Conservation (phyloP, 2,329 filamentous ascomycete genomes). For the Lachnellula hyalina region DNA sequence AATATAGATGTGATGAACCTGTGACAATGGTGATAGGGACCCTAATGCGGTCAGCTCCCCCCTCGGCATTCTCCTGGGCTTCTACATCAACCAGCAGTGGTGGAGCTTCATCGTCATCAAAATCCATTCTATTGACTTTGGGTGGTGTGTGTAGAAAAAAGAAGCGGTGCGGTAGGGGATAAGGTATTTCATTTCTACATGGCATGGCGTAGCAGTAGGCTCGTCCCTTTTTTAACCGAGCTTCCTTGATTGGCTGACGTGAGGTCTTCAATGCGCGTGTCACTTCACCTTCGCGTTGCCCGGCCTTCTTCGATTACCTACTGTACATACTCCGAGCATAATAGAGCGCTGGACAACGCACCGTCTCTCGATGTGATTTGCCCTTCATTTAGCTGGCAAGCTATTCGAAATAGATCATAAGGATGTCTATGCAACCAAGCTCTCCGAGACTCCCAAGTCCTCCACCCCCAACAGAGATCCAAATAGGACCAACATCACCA, state of each 20-base stretch:
- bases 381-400: conserved; percentile 4
- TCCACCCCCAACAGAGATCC: conserved; percentile 89
- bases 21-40: conserved; percentile 85
- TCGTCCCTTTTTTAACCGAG: neutral
- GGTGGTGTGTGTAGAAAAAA: neutral
- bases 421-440: conserved; percentile 60
- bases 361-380: neutral
- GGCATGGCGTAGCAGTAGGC: neutral
- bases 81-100: conserved; percentile 55
- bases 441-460: conserved; percentile 93
- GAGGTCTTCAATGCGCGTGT: neutral
- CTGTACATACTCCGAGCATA: neutral
- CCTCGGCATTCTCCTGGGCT: conserved; percentile 33
- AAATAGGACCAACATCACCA: conserved; percentile 77
- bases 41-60: conserved; percentile 51
- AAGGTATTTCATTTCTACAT: neutral
- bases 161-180: neutral
- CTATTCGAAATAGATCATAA: conserved; percentile 13
- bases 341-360: neutral
- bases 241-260: neutral
- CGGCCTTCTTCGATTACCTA: too few species aligned
- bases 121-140: conserved; percentile 45
- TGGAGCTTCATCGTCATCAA: conserved; percentile 59
- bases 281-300: too few species aligned
- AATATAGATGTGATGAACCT: conserved; percentile 40